These are phyloP conservation scores for Termitomyces sp. DNA, from an alignment of 768 basidiomycete genomes.

Conservation along the genomic window DNA sequence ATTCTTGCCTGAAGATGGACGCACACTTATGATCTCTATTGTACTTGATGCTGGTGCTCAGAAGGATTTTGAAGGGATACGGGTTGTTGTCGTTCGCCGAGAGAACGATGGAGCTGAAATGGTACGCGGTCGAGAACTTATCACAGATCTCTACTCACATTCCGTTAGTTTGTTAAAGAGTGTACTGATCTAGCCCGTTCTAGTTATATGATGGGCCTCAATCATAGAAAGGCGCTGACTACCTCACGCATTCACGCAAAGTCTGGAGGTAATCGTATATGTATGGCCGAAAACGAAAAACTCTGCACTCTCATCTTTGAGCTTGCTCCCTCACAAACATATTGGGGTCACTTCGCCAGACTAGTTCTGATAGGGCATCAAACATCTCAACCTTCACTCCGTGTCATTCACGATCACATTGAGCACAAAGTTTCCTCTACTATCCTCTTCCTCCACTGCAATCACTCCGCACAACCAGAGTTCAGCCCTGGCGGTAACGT, in stretches of 20 bases:
- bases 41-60: conserved; percentile 10
- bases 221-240: not conserved
- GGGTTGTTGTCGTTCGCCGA: conserved; percentile 6
- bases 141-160: not conserved
- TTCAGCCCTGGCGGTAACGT: conserved; percentile 3
- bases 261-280: not conserved
- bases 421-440: not conserved
- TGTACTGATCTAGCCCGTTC: not conserved
- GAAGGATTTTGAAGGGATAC: conserved; percentile 8
- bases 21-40: conserved; percentile 10
- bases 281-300: not conserved
- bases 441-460: conserved; percentile 9
- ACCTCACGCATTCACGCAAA: not conserved
- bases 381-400: not conserved
- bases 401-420: conserved; percentile 2
- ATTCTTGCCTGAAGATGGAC: conserved; percentile 7
- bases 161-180: not conserved
- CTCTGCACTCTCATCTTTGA: conserved; percentile 11
- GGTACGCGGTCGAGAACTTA: not conserved
- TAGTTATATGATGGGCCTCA: not conserved
- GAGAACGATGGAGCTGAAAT: not conserved
- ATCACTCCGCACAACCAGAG: conserved; percentile 4
- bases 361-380: not conserved
- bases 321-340: not conserved
- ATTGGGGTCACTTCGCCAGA: conserved; percentile 8